Conservation (phyloP, 768 basidiomycete species). For the Auricularia sp. region DNA sequence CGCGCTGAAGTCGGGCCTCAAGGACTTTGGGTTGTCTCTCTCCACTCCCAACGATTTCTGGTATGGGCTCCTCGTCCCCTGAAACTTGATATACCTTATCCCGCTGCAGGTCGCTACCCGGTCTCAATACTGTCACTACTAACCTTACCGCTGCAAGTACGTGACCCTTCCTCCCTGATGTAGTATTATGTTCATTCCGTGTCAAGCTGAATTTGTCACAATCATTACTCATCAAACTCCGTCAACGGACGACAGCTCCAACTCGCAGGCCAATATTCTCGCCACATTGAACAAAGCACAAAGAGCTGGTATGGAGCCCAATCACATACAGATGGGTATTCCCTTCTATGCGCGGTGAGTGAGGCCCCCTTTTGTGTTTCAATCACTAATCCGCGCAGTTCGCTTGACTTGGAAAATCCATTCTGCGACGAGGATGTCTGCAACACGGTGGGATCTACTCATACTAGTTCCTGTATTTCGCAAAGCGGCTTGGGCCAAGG, state of each 20-base stretch:
- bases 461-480: background rate
- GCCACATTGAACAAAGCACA: background rate
- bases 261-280: background rate
- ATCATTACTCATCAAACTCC: background rate
- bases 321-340: background rate
- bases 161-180: background rate
- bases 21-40: background rate
- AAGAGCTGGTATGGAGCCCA: background rate
- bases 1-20: background rate
- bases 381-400: too few relatives aligned
- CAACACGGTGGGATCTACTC: too few relatives aligned
- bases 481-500: background rate
- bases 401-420: too few relatives aligned
- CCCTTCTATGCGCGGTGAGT: background rate
- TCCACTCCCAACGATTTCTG: background rate
- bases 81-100: background rate
- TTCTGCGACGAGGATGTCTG: too few relatives aligned
- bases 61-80: background rate
- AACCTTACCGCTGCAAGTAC: background rate
- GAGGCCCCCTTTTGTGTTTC: background rate
- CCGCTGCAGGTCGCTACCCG: background rate
- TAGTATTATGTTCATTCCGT: background rate
- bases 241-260: background rate
- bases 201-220: background rate
- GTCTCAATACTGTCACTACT: background rate